Evolutionary conservation across 208 protist species (phyloP), one percentile per base, ranked within the genome.

Genomic region (Trypanosomatidae sp.): DNA sequence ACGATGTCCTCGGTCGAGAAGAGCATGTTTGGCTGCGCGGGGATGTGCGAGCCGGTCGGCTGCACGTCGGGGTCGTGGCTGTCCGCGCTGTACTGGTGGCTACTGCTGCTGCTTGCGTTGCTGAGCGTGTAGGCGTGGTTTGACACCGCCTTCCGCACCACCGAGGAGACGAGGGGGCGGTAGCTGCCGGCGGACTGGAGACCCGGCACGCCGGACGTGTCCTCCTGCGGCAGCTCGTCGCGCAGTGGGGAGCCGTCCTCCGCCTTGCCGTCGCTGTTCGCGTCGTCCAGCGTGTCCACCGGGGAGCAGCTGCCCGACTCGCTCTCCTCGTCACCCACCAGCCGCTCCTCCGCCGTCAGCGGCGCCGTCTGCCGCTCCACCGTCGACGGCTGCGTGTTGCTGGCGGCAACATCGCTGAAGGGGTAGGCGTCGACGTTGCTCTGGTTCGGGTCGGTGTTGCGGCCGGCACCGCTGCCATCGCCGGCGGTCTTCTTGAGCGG

Each of bases 1-100:
- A 95, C 87, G 71, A 97, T 92, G 81, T 89, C 89, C 50, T 97
- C 89, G 0, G 81, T 83, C n/a, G 87, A 84, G 79, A 97, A 97
- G 58, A 97, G 85, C 62, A 88, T 84, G 74, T 86, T 87, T 4
- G 88, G 83, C 44, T 77, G 76, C 25, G 69, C 74, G 0, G 88
- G 81, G 62, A 89, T 86, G 79, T 85, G 73, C 39, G 75, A 73
- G 52, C 70, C 71, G 3, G 30, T 49, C 39, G 62, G 71, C 44
- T 60, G 66, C 76, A 80, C 9, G 19, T 80, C 70, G 4, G 41
- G n/a, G 41, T 74, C 67, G 65, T 36, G 52, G 58, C 65, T 83
- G 50, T 77, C 69, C 12, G 62, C 71, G 69, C 75, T 74, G 56
- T 46, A 41, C 9, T 74, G n/a, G n/a, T n/a, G n/a, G n/a, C n/a